phyloP scores from a whole-genome alignment of 1,284 basidiomycete species.

The Cystobasidiaceae sp. region DNA sequence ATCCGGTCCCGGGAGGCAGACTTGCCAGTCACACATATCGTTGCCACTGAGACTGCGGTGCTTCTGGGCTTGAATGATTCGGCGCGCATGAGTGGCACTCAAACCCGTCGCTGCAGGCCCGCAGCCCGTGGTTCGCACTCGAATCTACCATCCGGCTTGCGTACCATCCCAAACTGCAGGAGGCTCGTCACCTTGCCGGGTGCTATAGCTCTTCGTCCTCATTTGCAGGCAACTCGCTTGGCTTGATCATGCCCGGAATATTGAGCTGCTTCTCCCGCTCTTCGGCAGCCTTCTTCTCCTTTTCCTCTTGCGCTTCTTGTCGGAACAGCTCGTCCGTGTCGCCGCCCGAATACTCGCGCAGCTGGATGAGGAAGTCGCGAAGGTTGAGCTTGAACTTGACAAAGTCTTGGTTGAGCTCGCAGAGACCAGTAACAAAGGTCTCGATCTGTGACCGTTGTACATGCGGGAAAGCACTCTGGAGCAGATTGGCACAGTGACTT shows the following conservation, averaged over 20 bases:
- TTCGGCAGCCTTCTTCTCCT: slow-evolving; percentile 60
- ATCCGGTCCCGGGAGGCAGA: no score
- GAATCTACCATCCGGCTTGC: no score
- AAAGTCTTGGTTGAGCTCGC: slow-evolving; percentile 81
- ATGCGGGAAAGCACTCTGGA: slow-evolving; percentile 84
- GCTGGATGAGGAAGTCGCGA: slow-evolving; percentile 67
- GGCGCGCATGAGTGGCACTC: no score
- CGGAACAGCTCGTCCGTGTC: slow-evolving; percentile 80
- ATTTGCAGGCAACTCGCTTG: slow-evolving; percentile 80
- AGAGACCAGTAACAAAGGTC: slow-evolving; percentile 71
- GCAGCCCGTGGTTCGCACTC: no score
- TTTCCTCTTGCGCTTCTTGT: slow-evolving; percentile 92
- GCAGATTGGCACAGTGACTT: slow-evolving; percentile 79
- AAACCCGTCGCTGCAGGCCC: no score
- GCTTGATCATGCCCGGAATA: slow-evolving; percentile 98
- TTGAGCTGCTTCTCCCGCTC: slow-evolving; percentile 85
- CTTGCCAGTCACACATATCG: no score
- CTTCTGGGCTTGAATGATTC: no score
- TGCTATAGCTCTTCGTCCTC: slow-evolving; percentile 58
- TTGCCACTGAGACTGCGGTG: no score
- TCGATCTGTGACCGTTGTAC: slow-evolving; percentile 77
- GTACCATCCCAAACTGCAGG: no score
- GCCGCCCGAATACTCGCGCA: slow-evolving; percentile 72
- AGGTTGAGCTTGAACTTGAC: slow-evolving; percentile 92
- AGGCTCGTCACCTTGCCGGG: no score